These are phyloP conservation scores for Intubia oerlemansii DNA, from an alignment of 2,329 filamentous ascomycete genomes.

Conservation along the genomic window DNA sequence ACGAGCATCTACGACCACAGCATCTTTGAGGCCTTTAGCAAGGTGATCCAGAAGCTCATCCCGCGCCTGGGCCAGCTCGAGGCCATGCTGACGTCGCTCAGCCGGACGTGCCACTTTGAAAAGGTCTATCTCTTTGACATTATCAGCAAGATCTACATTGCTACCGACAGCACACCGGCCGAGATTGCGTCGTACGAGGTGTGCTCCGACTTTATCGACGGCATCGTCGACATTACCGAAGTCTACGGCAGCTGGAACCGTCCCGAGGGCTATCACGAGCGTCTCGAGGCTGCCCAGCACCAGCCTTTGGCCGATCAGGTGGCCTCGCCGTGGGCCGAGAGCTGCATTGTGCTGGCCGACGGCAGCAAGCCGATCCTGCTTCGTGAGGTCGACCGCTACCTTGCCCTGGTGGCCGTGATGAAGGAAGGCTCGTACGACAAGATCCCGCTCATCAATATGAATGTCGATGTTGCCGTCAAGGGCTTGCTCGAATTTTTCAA, in stretches of 20 bases:
- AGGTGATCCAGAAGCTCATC: constrained; percentile 94
- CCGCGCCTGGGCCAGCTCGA: constrained; percentile 85
- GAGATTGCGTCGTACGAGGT: constrained; percentile 96
- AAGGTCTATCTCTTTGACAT: constrained; percentile 98
- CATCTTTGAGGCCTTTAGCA: constrained; percentile 91
- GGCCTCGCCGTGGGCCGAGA: constrained; percentile 44
- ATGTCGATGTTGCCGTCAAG: constrained; percentile 62
- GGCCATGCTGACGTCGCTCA: constrained; percentile 81
- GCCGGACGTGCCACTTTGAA: constrained; percentile 83
- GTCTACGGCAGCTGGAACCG: constrained; percentile 65
- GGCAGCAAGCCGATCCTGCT: constrained; percentile 43
- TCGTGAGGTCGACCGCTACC: constrained; percentile 49
- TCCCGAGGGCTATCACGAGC: constrained; percentile 28
- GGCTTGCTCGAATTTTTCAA: constrained; percentile 63
- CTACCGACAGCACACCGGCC: constrained; percentile 78
- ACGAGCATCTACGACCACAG: constrained; percentile 98
- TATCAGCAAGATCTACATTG: constrained; percentile 95
- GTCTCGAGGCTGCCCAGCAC: constrained; percentile 38
- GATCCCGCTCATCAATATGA: constrained; percentile 72
- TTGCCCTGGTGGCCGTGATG: constrained; percentile 72
- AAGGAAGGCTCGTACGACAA: constrained; percentile 67
- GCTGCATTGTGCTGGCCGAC: constrained; percentile 44
- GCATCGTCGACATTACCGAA: constrained; percentile 91
- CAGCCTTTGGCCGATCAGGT: constrained; percentile 43
- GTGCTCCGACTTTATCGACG: constrained; percentile 95